These are phyloP conservation scores for Pythium chondricola DNA, from an alignment of 352 stramenopile genomes.

Conservation along the genomic window DNA sequence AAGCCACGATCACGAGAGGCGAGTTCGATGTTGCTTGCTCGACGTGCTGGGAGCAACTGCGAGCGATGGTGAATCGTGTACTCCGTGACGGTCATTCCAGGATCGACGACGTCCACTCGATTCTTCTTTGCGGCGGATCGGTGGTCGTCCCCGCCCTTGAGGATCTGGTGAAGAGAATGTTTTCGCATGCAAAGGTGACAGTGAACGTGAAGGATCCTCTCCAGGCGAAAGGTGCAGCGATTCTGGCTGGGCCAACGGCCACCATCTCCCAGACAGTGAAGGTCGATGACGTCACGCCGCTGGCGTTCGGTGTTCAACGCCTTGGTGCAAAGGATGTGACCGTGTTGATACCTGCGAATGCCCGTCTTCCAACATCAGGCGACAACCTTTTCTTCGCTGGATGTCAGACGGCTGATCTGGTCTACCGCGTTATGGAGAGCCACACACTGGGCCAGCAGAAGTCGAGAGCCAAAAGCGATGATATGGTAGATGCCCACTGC, in stretches of 20 bases:
- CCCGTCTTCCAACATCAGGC: conserved; percentile 3
- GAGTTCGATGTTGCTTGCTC: conserved; percentile 33
- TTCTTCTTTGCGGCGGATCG: conserved; percentile 31
- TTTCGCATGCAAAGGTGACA: neutral
- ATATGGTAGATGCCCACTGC: neutral
- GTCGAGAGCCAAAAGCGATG: neutral
- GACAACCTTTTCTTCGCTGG: conserved; percentile 11
- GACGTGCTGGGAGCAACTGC: conserved; percentile 24
- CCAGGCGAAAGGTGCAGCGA: conserved; percentile 6
- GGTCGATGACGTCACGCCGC: conserved; percentile 7
- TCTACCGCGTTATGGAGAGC: conserved; percentile 13
- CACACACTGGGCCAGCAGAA: neutral
- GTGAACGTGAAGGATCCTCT: conserved; percentile 1
- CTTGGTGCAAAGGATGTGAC: conserved; percentile 1
- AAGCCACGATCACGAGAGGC: conserved; percentile 25
- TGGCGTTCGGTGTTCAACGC: conserved; percentile 12
- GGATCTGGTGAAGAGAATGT: conserved; percentile 1
- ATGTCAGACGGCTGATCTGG: neutral
- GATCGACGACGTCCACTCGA: conserved; percentile 20
- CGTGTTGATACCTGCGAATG: conserved; percentile 9
- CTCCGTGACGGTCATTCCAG: conserved; percentile 16
- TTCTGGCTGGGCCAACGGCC: neutral
- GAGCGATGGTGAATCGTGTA: conserved; percentile 14
- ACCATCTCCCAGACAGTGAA: neutral
- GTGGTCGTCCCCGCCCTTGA: neutral